Percentiles rank a stretch among this genome's conserved stretches.
phyloP scores from a whole-genome alignment of 495 filamentous ascomycete species.

The Penicillium nucicola region DNA sequence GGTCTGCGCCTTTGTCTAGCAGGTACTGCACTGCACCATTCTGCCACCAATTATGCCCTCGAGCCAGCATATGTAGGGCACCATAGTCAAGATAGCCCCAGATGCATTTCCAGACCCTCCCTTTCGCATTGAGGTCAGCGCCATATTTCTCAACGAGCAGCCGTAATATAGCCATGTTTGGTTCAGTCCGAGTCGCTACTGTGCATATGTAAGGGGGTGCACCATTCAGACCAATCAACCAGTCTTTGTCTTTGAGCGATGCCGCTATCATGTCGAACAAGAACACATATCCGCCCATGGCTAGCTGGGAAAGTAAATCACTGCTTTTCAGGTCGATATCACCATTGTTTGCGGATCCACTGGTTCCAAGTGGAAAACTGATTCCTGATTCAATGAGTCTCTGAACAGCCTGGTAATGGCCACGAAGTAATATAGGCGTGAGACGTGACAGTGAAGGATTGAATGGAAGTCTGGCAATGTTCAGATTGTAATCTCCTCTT shows the following conservation, averaged over 20 bases:
- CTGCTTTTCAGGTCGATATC: too few species aligned
- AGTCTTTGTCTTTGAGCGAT: not conserved
- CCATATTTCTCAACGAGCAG: conserved; percentile 1
- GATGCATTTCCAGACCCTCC: not conserved
- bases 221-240: not conserved
- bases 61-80: conserved; percentile 1
- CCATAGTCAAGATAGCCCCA: not conserved
- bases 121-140: not conserved
- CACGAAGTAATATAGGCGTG: not conserved
- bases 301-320: not conserved
- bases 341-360: too few species aligned
- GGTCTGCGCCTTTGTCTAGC: conserved; percentile 1
- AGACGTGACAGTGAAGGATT: not conserved
- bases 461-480: not conserved
- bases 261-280: conserved; percentile 2
- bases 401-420: not conserved
- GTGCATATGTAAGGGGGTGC: not conserved
- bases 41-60: conserved; percentile 5
- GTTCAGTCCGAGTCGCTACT: not conserved
- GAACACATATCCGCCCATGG: not conserved
- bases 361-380: too few species aligned
- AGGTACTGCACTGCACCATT: conserved; percentile 1
- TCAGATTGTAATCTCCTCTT: not conserved
- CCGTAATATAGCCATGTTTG: conserved; percentile 5
- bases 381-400: not conserved